Evolutionary conservation across 345 rosid genomes (phyloP).

Genomic region (Ailanthus altissimus): DNA sequence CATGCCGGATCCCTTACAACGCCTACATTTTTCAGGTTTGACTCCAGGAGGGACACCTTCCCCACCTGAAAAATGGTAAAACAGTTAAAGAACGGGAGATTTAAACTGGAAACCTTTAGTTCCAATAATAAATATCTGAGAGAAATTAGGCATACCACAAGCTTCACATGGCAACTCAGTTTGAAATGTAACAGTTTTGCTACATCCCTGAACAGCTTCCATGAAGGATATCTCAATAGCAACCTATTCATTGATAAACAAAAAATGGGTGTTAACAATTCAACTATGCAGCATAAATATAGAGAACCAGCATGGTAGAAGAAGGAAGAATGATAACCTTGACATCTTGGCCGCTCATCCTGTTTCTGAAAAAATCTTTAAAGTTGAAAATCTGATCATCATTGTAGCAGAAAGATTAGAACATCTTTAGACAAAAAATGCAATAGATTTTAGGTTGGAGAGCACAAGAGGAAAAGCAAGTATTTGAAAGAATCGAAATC

Average conservation of each 20-base stretch:
- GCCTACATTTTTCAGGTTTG: constrained; percentile 80
- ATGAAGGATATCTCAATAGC: constrained; percentile 88
- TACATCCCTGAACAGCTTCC: constrained; percentile 99
- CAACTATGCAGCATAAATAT: constrained; percentile 19
- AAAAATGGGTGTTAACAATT: constrained; percentile 10
- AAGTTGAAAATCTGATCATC: constrained; percentile 59
- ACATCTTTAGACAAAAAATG: not conserved
- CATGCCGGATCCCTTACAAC: constrained; percentile 90
- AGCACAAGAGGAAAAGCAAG: not conserved
- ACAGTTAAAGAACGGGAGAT: constrained; percentile 2
- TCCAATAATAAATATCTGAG: constrained; percentile 5
- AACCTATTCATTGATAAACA: constrained; percentile 50
- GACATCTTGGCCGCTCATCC: constrained; percentile 84
- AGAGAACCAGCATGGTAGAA: not conserved
- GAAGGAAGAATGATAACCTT: constrained; percentile 53
- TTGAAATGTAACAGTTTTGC: constrained; percentile 77
- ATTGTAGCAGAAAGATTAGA: constrained; percentile 15
- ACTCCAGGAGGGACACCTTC: constrained; percentile 98
- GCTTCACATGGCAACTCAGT: constrained; percentile 82
- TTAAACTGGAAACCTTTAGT: not conserved
- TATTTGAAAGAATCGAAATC: not conserved
- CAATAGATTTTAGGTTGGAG: not conserved
- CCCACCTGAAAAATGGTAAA: constrained; percentile 59
- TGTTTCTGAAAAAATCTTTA: constrained; percentile 46
- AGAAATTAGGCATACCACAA: constrained; percentile 63